Evolutionary conservation across 805 yeast genomes (phyloP), one percentile per base, ranked within the genome.

Genomic region (Metschnikowia borealis): DNA sequence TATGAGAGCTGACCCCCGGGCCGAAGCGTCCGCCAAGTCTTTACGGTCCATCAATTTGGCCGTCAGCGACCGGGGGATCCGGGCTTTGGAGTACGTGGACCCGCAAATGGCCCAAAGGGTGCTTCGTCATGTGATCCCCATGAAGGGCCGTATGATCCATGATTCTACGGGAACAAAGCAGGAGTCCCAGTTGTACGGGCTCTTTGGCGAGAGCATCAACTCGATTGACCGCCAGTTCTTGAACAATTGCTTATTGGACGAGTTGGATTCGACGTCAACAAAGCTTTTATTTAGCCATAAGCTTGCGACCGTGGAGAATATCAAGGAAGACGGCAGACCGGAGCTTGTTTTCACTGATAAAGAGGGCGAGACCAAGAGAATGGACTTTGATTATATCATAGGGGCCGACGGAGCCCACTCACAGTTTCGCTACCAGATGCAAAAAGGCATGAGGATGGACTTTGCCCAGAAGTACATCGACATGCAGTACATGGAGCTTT

Each of bases 321-420:
- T 60, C 39, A 50, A 43, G 17, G 57, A 49, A 1, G 56, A 51
- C 7, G 37, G 41, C 5, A 48, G 40, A 11, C 69, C 72, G 2
- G 54, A 41, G 21, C 52, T 72, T 56, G 52, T 56, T 10, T 67
- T 70, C 47, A 36, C 50, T 11, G 54, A 56, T 6, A 48, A 48
- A n/a, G 60, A 56, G 17, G 57, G 59, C 2, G 61, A 60, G 6
- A 26, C 47, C 26, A 54, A 57, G 46, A 49, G 51, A 5, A 63
- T 60, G 40, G 63, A 64, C 32, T 73, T 78, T 55, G 88, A 87
- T 62, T 80, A 81, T 49, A 72, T 88, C 10, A 71, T 91, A 46
- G 97, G 97, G 14, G 82, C 90, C 21, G 97, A 91, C 64, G 97
- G 97, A 2, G 79, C 94, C 0, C 85, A 80, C 65, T 87, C 96